A percentile compares a stretch with the other conserved stretches of the same genome.
phyloP scores from a whole-genome alignment of 805 yeast species.

The Kodamaea sagamina region DNA sequence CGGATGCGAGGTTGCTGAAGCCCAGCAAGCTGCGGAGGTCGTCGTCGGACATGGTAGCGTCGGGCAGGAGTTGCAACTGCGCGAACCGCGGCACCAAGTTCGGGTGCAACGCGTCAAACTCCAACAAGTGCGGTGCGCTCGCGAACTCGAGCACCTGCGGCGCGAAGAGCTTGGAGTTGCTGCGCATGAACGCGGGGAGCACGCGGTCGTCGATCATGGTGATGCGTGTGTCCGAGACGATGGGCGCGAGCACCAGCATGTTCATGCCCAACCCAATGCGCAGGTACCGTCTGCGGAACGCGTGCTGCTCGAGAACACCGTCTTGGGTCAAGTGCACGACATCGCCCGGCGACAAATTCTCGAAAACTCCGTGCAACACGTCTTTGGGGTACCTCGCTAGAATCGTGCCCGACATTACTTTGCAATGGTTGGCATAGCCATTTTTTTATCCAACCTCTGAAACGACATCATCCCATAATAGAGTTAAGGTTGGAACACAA shows the following conservation, averaged over 20 bases:
- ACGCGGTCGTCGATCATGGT: neutral
- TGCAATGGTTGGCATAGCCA: neutral
- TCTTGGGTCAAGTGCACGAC: conserved; percentile 3
- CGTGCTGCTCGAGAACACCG: neutral
- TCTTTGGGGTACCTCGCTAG: conserved; percentile 2
- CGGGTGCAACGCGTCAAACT: conserved; percentile 5
- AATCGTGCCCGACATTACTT: neutral
- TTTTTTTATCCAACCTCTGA: neutral
- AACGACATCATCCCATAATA: no score
- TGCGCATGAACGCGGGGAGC: neutral
- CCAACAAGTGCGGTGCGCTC: neutral
- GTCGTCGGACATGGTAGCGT: neutral
- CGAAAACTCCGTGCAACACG: neutral
- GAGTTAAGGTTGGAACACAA: no score
- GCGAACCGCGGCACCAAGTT: neutral
- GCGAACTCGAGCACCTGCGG: neutral
- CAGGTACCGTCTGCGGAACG: neutral
- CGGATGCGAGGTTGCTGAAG: conserved; percentile 1
- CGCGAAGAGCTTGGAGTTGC: neutral
- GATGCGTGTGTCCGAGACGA: neutral
- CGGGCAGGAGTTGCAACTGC: neutral
- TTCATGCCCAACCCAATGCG: neutral
- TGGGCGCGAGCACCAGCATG: neutral
- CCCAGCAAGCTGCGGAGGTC: neutral
- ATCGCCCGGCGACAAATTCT: conserved; percentile 1